These are phyloP conservation scores for Halenospora varia DNA, from an alignment of 495 filamentous ascomycete species.

Conservation along the genomic window DNA sequence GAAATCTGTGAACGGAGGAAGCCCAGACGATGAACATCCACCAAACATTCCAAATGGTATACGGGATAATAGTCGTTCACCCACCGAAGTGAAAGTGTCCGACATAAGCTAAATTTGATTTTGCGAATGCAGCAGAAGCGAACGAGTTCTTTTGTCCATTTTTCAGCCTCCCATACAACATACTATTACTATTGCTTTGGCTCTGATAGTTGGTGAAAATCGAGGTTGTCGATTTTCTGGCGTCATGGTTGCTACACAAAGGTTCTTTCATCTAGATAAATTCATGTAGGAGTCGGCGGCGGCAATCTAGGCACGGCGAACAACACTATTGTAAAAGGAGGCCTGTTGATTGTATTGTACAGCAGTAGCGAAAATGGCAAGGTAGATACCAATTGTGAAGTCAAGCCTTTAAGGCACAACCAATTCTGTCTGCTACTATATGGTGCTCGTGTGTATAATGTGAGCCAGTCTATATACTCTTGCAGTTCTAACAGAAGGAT, in stretches of 20 bases:
- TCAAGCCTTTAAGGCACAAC: too few relatives aligned
- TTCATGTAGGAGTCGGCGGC: neutral
- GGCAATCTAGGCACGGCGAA: neutral
- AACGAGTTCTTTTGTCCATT: neutral
- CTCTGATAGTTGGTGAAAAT: too few relatives aligned
- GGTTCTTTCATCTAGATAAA: neutral
- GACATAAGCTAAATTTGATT: neutral
- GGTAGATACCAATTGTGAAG: neutral
- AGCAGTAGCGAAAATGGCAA: neutral
- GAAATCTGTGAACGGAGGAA: slow-evolving; percentile 23
- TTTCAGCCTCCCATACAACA: neutral
- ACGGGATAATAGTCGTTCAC: neutral
- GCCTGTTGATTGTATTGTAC: neutral
- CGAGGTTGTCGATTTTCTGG: neutral
- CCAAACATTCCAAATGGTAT: slow-evolving; percentile 15
- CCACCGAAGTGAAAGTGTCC: neutral
- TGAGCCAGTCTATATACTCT: too few relatives aligned
- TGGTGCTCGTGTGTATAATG: too few relatives aligned
- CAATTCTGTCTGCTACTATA: too few relatives aligned
- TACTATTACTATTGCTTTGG: neutral
- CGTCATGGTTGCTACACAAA: neutral
- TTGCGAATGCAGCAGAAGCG: neutral
- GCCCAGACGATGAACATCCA: slow-evolving; percentile 3
- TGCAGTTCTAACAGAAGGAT: too few relatives aligned
- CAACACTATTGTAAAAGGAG: too few relatives aligned